Evolutionary conservation across 1,284 basidiomycete species (phyloP).

Genomic region (Pseudozyma hubeiensis): DNA sequence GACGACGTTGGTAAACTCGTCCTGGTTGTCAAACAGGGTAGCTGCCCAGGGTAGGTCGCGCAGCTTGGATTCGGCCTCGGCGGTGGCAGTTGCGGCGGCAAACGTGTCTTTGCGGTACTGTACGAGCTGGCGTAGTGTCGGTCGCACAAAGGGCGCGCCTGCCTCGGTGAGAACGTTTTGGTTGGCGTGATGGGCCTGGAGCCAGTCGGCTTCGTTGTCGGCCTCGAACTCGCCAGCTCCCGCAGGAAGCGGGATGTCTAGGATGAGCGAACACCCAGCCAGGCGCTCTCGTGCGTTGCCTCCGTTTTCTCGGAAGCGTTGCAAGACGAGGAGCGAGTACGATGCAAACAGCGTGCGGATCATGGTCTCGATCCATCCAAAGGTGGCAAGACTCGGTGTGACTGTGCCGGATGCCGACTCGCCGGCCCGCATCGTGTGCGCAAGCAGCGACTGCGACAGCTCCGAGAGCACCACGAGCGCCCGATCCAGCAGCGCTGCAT

Average conservation of each 20-base stretch:
- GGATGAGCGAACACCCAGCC: slow-evolving; percentile 48
- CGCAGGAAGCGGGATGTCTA: slow-evolving; percentile 56
- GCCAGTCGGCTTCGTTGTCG: slow-evolving; percentile 50
- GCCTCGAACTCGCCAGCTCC: slow-evolving; percentile 60
- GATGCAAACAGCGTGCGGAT: slow-evolving; percentile 56
- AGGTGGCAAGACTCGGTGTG: slow-evolving; percentile 18
- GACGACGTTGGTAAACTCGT: slow-evolving; percentile 60
- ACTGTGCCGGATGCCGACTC: slow-evolving; percentile 10
- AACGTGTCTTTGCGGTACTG: slow-evolving; percentile 31
- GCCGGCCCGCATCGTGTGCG: slow-evolving; percentile 15
- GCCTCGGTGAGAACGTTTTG: slow-evolving; percentile 28
- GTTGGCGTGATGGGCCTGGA: slow-evolving; percentile 26
- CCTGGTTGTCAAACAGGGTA: slow-evolving; percentile 48
- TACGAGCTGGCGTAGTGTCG: slow-evolving; percentile 50
- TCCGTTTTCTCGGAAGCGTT: slow-evolving; percentile 56
- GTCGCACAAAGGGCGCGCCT: slow-evolving; percentile 19
- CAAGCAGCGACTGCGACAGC: slow-evolving; percentile 37
- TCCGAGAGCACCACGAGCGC: slow-evolving; percentile 47
- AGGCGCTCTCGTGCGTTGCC: slow-evolving; percentile 37
- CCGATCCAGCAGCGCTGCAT: slow-evolving; percentile 44
- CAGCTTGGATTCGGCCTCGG: slow-evolving; percentile 28
- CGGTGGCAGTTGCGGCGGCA: neutral
- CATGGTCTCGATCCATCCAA: slow-evolving; percentile 57
- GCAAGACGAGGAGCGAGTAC: slow-evolving; percentile 59
- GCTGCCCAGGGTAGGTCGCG: slow-evolving; percentile 35